A percentile compares a stretch with the other conserved stretches of the same genome.
phyloP scores from a whole-genome alignment of 2,329 filamentous ascomycete species.

The Exophiala oligosperma region DNA sequence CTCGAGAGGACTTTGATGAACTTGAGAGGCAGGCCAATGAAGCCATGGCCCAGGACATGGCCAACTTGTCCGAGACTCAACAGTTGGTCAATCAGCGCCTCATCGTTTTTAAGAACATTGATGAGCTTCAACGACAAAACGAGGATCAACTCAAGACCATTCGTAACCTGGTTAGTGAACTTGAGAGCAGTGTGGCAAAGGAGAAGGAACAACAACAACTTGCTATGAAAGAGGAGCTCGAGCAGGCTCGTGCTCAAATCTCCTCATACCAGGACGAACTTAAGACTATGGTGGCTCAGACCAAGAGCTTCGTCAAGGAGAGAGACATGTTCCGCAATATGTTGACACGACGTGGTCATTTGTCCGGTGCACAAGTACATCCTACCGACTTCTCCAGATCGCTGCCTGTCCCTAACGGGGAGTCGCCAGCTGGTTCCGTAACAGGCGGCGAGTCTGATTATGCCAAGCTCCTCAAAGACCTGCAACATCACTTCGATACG shows the following conservation, averaged over 20 bases:
- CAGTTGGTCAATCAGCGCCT: slow-evolving; percentile 85
- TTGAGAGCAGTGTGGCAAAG: slow-evolving; percentile 86
- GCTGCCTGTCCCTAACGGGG: slow-evolving; percentile 52
- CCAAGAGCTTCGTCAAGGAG: slow-evolving; percentile 92
- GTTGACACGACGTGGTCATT: slow-evolving; percentile 73
- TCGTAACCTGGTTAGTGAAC: slow-evolving; percentile 79
- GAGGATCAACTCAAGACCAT: slow-evolving; percentile 78
- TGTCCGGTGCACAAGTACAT: slow-evolving; percentile 57
- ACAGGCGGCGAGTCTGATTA: slow-evolving; percentile 66
- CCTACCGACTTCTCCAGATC: slow-evolving; percentile 72
- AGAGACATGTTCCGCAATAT: slow-evolving; percentile 97
- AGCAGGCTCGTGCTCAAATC: slow-evolving; percentile 60
- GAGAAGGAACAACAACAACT: slow-evolving; percentile 56
- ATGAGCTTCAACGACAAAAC: slow-evolving; percentile 85
- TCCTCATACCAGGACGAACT: slow-evolving; percentile 83
- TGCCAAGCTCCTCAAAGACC: slow-evolving; percentile 75
- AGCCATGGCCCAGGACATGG: slow-evolving; percentile 68
- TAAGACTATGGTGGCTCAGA: slow-evolving; percentile 74
- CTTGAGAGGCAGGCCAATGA: slow-evolving; percentile 56
- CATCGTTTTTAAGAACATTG: slow-evolving; percentile 83
- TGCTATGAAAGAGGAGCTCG: slow-evolving; percentile 67
- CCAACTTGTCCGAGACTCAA: slow-evolving; percentile 80
- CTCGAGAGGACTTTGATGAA: slow-evolving; percentile 73
- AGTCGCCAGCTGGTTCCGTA: slow-evolving; percentile 51
- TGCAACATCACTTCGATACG: slow-evolving; percentile 85